phyloP scores from a whole-genome alignment of 441 rosid genomes.

The Syzygium syzygioides region DNA sequence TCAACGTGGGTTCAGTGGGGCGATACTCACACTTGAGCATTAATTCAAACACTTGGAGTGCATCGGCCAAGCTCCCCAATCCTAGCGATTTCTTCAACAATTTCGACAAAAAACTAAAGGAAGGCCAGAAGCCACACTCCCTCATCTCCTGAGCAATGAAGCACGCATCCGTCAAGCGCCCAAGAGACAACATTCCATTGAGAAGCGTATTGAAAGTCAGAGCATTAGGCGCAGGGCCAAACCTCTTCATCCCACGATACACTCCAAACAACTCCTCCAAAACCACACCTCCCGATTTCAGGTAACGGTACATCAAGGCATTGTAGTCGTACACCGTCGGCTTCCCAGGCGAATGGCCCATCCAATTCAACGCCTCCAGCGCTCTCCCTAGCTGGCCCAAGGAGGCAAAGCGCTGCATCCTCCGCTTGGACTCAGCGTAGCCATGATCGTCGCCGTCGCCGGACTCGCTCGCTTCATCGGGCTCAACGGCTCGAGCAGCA shows the following conservation, averaged over 20 bases:
- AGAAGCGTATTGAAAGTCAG: constrained; percentile 25
- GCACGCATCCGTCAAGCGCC: constrained; percentile 15
- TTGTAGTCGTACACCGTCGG: constrained; percentile 29
- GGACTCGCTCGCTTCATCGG: neutral
- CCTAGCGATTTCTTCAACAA: constrained; percentile 19
- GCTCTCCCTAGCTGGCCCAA: constrained; percentile 28
- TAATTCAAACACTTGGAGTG: constrained; percentile 16
- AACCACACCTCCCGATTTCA: constrained; percentile 14
- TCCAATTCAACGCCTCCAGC: constrained; percentile 15
- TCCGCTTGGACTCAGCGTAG: constrained; percentile 17
- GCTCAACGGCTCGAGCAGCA: constrained; percentile 13
- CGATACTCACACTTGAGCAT: constrained; percentile 22
- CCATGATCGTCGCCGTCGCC: neutral
- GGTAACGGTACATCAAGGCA: constrained; percentile 21
- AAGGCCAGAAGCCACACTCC: constrained; percentile 22
- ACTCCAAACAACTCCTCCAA: constrained; percentile 10
- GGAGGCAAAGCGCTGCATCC: constrained; percentile 19
- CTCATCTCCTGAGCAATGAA: constrained; percentile 25
- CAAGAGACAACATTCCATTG: constrained; percentile 19
- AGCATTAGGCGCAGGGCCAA: constrained; percentile 31
- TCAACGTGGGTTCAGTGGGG: constrained; percentile 14
- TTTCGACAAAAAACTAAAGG: constrained; percentile 18
- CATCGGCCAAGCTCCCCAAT: constrained; percentile 11
- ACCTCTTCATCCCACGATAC: constrained; percentile 23
- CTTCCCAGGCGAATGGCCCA: constrained; percentile 19